Percentiles rank a stretch among this genome's conserved stretches.
Evolutionary conservation across 768 basidiomycete genomes (phyloP).

Genomic region (Boletus sp.): DNA sequence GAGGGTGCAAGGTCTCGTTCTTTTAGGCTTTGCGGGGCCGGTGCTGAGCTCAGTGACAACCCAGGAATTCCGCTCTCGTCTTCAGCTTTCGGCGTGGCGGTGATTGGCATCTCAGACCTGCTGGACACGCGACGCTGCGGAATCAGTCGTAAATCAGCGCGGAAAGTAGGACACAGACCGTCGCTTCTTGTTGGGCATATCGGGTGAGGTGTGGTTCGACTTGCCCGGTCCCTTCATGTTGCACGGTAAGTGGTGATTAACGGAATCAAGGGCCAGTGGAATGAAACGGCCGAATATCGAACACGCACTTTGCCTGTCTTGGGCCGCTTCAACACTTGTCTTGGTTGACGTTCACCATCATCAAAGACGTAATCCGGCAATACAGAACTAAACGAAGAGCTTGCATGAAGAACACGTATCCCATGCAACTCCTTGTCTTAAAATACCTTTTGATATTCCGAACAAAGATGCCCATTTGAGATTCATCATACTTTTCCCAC

Average conservation of each 20-base stretch:
- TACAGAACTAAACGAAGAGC: slow-evolving; percentile 47
- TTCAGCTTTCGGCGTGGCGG: slow-evolving; percentile 34
- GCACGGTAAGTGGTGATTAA: slow-evolving; percentile 31
- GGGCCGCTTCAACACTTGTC: slow-evolving; percentile 67
- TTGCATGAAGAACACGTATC: slow-evolving; percentile 22
- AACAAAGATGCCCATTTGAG: slow-evolving; percentile 91
- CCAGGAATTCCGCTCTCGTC: slow-evolving; percentile 40
- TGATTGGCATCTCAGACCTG: slow-evolving; percentile 42
- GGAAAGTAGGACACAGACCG: slow-evolving; percentile 53
- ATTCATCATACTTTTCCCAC: slow-evolving; percentile 94
- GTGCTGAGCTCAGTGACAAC: slow-evolving; percentile 29
- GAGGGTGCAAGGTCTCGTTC: slow-evolving; percentile 39
- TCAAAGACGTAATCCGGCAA: slow-evolving; percentile 85
- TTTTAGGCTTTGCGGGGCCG: slow-evolving; percentile 36
- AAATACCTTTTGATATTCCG: slow-evolving; percentile 87
- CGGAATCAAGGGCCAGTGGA: slow-evolving; percentile 10
- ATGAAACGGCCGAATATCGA: slow-evolving; percentile 12
- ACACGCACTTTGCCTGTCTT: slow-evolving; percentile 58
- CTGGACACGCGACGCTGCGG: slow-evolving; percentile 30
- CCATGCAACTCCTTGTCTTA: slow-evolving; percentile 6
- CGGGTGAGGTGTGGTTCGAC: slow-evolving; percentile 59
- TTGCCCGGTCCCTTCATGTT: slow-evolving; percentile 57
- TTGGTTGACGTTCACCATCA: slow-evolving; percentile 73
- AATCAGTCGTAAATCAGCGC: slow-evolving; percentile 22
- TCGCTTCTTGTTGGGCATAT: slow-evolving; percentile 79